Conservation (phyloP, 2,329 filamentous ascomycete species). For the Helotiales sp. region DNA sequence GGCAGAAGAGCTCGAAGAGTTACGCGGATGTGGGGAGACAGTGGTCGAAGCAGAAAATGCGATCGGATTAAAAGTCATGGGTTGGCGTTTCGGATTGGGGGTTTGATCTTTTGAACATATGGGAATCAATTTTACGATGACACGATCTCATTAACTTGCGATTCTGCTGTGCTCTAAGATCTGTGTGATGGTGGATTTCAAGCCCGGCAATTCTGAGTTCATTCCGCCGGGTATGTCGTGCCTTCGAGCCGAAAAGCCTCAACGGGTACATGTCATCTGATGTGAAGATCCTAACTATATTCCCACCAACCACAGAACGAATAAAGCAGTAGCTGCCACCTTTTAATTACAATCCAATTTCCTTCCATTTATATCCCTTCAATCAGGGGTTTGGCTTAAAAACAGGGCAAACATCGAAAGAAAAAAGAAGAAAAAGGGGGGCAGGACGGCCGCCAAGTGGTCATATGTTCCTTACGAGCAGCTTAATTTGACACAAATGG, state of each 20-base stretch:
- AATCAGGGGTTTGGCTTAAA: too few species aligned
- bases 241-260: background rate
- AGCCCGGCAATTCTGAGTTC: background rate
- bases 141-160: background rate
- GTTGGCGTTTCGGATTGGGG: background rate
- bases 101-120: background rate
- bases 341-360: too few species aligned
- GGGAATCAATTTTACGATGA: background rate
- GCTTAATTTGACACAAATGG: too few species aligned
- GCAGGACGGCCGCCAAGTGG: too few species aligned
- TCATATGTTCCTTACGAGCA: too few species aligned
- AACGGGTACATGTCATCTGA: background rate
- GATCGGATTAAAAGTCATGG: background rate
- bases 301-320: background rate
- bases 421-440: too few species aligned
- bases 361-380: too few species aligned
- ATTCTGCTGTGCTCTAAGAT: too few species aligned
- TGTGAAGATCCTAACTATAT: background rate
- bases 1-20: background rate
- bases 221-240: background rate
- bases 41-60: conserved; percentile 6
- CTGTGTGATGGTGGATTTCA: background rate
- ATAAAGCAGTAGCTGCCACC: too few species aligned
- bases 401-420: too few species aligned
- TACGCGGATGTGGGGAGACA: background rate